Evolutionary conservation across 345 rosid species (phyloP).

Genomic region (Carallia pectinifolia): DNA sequence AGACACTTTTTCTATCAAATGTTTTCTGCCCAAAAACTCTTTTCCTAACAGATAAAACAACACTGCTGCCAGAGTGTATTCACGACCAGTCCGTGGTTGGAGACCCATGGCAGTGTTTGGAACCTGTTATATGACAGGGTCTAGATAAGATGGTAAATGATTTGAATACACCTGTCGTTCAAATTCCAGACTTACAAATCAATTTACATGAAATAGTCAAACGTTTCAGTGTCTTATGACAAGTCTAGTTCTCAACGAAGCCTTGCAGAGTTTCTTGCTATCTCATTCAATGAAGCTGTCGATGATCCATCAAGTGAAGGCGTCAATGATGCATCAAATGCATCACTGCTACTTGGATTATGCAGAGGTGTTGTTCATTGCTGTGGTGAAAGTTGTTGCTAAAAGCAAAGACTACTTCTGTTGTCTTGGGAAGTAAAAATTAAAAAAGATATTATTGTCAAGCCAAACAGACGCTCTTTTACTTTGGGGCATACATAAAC

Average conservation of each 20-base stretch:
- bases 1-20: too few relatives aligned
- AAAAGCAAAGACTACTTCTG: not conserved
- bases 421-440: not conserved
- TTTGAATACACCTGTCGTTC: constrained; percentile 30
- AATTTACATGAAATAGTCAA: constrained; percentile 41
- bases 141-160: constrained; percentile 26
- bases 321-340: not conserved
- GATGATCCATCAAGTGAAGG: constrained; percentile 27
- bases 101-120: constrained; percentile 70
- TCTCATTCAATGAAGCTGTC: constrained; percentile 60
- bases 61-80: constrained; percentile 11
- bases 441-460: not conserved
- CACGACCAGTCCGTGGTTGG: constrained; percentile 65
- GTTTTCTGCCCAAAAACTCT: too few relatives aligned
- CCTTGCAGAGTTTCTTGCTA: constrained; percentile 86
- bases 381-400: too few relatives aligned
- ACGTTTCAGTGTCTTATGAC: constrained; percentile 41
- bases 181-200: constrained; percentile 62
- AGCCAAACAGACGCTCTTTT: not conserved
- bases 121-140: constrained; percentile 59
- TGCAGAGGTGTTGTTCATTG: too few relatives aligned
- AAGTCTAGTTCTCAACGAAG: constrained; percentile 46
- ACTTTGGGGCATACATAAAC: not conserved
- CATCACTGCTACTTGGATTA: too few relatives aligned
- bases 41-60: too few relatives aligned